These are phyloP conservation scores for Odonthalia washingtoniensis DNA, from an alignment of 31 red algal genomes.

Conservation along the genomic window DNA sequence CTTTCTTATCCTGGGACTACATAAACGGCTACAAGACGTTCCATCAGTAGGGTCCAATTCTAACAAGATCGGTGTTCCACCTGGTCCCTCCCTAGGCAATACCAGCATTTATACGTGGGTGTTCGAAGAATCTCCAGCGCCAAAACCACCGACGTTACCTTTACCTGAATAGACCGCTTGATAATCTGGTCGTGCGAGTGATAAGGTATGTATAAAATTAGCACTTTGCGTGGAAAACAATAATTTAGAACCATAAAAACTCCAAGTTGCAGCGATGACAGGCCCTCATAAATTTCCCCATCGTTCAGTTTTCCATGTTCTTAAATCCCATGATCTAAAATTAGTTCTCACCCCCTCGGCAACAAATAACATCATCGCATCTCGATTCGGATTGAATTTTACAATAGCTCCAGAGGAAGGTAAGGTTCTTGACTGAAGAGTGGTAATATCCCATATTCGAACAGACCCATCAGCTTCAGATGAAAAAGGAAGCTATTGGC, in stretches of 20 bases:
- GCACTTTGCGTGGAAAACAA: conserved; percentile 58
- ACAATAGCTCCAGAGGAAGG: conserved; percentile 47
- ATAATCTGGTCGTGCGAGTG: not conserved
- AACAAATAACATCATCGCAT: conserved; percentile 53
- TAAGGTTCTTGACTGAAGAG: conserved; percentile 47
- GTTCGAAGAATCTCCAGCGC: conserved; percentile 16
- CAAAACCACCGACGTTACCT: too few species aligned
- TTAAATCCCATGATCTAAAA: conserved; percentile 56
- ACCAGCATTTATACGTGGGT: conserved; percentile 59
- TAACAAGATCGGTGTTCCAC: conserved; percentile 66
- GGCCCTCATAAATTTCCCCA: conserved; percentile 73
- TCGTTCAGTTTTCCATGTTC: conserved; percentile 57
- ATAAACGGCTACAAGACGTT: conserved; percentile 66
- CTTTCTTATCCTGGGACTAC: conserved; percentile 31
- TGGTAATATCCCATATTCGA: conserved; percentile 71
- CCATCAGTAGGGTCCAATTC: conserved; percentile 63
- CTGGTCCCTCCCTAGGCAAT: conserved; percentile 62
- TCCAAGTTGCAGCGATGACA: conserved; percentile 58
- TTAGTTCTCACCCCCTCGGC: conserved; percentile 25
- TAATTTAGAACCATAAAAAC: conserved; percentile 46
- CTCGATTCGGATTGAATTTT: conserved; percentile 41
- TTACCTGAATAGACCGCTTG: too few species aligned
- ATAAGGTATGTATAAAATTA: conserved; percentile 66
- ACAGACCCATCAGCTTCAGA: conserved; percentile 47
- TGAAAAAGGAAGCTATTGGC: conserved; percentile 45